A percentile compares a stretch with the other conserved stretches of the same genome.
These are phyloP conservation scores for Saturnispora galanensis DNA, from an alignment of 805 yeast genomes.

Conservation along the genomic window DNA sequence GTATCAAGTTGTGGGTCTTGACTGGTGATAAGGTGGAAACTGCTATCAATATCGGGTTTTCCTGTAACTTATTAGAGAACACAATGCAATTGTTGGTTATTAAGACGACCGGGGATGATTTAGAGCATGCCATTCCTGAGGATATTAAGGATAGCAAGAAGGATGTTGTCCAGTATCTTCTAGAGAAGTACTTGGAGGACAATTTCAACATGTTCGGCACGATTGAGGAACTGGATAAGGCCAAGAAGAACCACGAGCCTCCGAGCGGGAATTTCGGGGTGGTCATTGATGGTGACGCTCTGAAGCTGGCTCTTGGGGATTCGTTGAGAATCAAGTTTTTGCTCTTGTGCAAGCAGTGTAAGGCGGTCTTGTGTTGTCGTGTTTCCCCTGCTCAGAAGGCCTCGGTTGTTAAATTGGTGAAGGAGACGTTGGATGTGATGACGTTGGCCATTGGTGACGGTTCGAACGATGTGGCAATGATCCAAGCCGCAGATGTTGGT, in stretches of 20 bases:
- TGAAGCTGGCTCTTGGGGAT: slow-evolving; percentile 40
- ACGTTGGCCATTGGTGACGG: slow-evolving; percentile 86
- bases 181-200: slow-evolving; percentile 42
- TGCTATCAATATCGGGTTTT: slow-evolving; percentile 79
- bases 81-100: slow-evolving; percentile 68
- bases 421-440: slow-evolving; percentile 66
- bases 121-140: slow-evolving; percentile 32
- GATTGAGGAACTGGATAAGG: slow-evolving; percentile 43
- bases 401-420: slow-evolving; percentile 71
- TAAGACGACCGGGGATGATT: slow-evolving; percentile 49
- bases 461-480: slow-evolving; percentile 85
- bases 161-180: slow-evolving; percentile 35
- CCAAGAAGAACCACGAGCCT: slow-evolving; percentile 52
- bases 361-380: slow-evolving; percentile 76
- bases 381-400: slow-evolving; percentile 87
- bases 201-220: slow-evolving; percentile 53
- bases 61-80: slow-evolving; percentile 66
- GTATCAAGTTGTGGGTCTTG: slow-evolving; percentile 76
- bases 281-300: slow-evolving; percentile 74
- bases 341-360: slow-evolving; percentile 67
- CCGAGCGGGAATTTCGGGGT: slow-evolving; percentile 63
- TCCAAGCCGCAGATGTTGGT: slow-evolving; percentile 80
- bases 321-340: slow-evolving; percentile 46
- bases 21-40: slow-evolving; percentile 90
- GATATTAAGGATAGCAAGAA: slow-evolving; percentile 16